phyloP scores from a whole-genome alignment of 2,329 filamentous ascomycete species.

The Dactylellina drechsleri region DNA sequence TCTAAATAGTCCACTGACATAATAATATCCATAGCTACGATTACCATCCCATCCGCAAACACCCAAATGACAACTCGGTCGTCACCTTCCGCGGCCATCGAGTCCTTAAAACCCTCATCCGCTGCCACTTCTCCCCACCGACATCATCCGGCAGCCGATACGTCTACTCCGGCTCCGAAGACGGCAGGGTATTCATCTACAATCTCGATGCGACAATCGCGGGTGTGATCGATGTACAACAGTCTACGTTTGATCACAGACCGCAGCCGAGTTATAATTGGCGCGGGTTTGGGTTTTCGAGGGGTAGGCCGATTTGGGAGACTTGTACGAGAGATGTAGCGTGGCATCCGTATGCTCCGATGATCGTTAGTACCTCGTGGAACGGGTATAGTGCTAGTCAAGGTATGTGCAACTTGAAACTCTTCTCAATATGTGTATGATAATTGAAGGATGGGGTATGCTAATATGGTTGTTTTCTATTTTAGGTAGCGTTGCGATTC shows the following conservation, averaged over 20 bases:
- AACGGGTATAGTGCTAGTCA: conserved; percentile 63
- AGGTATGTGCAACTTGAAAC: conserved; percentile 10
- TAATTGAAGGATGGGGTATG: background rate
- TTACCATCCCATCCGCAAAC: conserved; percentile 63
- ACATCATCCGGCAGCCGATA: conserved; percentile 87
- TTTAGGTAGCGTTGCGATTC: conserved; percentile 41
- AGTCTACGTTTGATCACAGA: conserved; percentile 73
- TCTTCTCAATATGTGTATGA: background rate
- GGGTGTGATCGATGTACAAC: conserved; percentile 78
- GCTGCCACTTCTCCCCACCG: conserved; percentile 93
- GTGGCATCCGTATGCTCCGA: conserved; percentile 86
- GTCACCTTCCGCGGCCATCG: conserved; percentile 93
- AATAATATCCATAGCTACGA: conserved; percentile 49
- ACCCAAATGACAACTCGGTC: conserved; percentile 87
- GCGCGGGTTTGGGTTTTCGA: conserved; percentile 67
- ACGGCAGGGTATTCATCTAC: conserved; percentile 90
- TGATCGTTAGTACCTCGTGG: conserved; percentile 69
- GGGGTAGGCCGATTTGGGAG: conserved; percentile 72
- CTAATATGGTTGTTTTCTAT: conserved; percentile 4
- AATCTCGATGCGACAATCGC: conserved; percentile 90
- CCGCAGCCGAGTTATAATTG: conserved; percentile 67
- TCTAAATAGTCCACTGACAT: background rate
- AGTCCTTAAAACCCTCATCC: conserved; percentile 87
- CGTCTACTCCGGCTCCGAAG: conserved; percentile 89
- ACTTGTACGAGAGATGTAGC: conserved; percentile 87